Base-by-base conservation (phyloP, 2,329 filamentous ascomycete species). In the Pseudogymnoascus sp. region DNA sequence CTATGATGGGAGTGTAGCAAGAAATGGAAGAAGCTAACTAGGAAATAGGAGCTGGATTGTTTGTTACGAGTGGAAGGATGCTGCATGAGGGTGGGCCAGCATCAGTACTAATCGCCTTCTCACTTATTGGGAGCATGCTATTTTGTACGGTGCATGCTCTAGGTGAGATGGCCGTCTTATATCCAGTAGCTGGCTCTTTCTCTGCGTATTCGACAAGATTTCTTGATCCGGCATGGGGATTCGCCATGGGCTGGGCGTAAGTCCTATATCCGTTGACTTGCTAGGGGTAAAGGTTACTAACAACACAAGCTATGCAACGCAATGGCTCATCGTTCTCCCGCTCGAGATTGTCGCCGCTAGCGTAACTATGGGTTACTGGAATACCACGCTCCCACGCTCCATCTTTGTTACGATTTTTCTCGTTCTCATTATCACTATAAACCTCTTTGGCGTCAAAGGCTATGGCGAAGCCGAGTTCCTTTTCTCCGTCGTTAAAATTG, bases 161-260 rank as follows among this genome's bases (percentile, higher is more conserved):
- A 28, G 93, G 93, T 66, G 93, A 97, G 76, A 84, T 97, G 75
- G 91, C 93, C n/a, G 92, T 97, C 18, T 78, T 92, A 11, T n/a
- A 34, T 56, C 11, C 31, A 34, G 14, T 49, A 60, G 18, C 42
- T 60, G 49, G 46, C 49, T 25, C 25, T 63, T 60, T 49, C 37
- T 16, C 46, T 60, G 8, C 49, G 49, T 42, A 25, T 63, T 60
- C 93, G 16, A 96, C 91, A 31, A 86, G 93, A 16, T 97, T 97
- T 71, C 76, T 97, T 16, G 92, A 97, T 72, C 93, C 93, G 0
- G 93, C 93, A 0, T 96, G 91, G 91, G 92, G 92, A 0, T 96
- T 96, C 72, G 90, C 91, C 53, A 96, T 96, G 90, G 92, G 91
- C 14, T 96, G 91, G 91, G 96, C 96, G 83, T 90, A 74, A 75